Conservation (phyloP, 2,329 filamentous ascomycete species). For the Cladophialophora immunda region DNA sequence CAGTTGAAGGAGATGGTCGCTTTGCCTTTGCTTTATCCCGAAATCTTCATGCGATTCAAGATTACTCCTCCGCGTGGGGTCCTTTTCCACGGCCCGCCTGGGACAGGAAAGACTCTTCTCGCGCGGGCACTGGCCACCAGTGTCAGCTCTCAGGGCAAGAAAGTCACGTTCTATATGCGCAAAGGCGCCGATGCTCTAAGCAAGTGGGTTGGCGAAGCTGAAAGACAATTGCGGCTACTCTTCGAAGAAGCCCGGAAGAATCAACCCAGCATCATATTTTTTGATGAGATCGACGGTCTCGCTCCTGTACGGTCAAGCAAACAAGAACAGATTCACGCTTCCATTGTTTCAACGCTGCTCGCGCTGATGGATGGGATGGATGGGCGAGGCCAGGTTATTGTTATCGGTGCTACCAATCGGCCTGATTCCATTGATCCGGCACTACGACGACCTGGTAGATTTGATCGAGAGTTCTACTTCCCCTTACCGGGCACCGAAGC, state of each 20-base stretch:
- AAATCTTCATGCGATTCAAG: conserved; percentile 89
- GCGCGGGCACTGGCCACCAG: conserved; percentile 92
- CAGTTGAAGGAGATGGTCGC: conserved; percentile 99
- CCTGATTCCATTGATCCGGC: conserved; percentile 97
- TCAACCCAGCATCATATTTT: conserved; percentile 99
- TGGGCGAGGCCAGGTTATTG: conserved; percentile 95
- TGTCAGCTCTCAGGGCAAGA: conserved; percentile 85
- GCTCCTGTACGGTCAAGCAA: conserved; percentile 97
- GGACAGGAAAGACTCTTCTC: conserved; percentile 97
- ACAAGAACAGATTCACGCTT: conserved; percentile 98
- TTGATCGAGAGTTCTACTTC: conserved; percentile 98
- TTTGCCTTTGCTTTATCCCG: conserved; percentile 90
- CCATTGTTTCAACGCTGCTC: conserved; percentile 92
- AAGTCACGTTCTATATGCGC: conserved; percentile 99
- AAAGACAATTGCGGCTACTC: conserved; percentile 88
- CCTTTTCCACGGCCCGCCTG: conserved; percentile 94
- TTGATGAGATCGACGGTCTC: conserved; percentile 97
- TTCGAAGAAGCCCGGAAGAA: conserved; percentile 96
- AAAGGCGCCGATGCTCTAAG: conserved; percentile 97
- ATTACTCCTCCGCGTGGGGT: conserved; percentile 95
- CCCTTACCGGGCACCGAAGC: conserved; percentile 84
- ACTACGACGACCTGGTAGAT: conserved; percentile 90
- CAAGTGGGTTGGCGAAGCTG: conserved; percentile 99
- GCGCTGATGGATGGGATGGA: conserved; percentile 98
- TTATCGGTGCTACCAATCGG: conserved; percentile 97